Conservation (phyloP, 148 eudicot species). For the Fagopyrum homotropicum region DNA sequence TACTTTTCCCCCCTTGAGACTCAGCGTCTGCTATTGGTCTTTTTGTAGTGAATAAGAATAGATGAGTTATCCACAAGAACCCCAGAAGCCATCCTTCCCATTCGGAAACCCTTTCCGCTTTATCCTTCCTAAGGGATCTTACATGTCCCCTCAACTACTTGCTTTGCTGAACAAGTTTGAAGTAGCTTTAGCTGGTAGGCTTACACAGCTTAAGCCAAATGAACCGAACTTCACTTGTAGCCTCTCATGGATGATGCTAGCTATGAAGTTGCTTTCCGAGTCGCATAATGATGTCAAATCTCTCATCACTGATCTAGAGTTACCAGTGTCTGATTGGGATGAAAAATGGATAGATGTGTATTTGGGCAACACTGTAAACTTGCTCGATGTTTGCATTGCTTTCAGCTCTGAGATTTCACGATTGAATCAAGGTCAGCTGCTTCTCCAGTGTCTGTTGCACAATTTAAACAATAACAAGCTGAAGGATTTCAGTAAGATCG, state of each 20-base stretch:
- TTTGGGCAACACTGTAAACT: constrained; percentile 45
- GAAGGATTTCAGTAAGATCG: constrained; percentile 23
- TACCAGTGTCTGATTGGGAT: constrained; percentile 81
- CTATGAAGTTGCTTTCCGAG: constrained; percentile 52
- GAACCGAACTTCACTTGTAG: constrained; percentile 45
- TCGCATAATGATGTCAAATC: constrained; percentile 64
- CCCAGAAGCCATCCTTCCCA: constrained; percentile 33
- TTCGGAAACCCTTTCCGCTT: constrained; percentile 48
- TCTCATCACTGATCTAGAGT: constrained; percentile 64
- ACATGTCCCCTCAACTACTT: constrained; percentile 36
- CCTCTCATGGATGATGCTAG: constrained; percentile 73
- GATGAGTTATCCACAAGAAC: constrained; percentile 56
- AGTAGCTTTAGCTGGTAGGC: constrained; percentile 30
- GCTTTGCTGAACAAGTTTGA: constrained; percentile 42
- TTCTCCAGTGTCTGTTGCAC: constrained; percentile 35
- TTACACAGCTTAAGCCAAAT: constrained; percentile 29
- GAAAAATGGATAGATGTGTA: constrained; percentile 85
- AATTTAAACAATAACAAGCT: constrained; percentile 21
- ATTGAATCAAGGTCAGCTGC: constrained; percentile 45
- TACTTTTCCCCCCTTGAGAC: background rate
- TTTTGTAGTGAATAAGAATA: constrained; percentile 20
- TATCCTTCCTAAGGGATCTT: constrained; percentile 39
- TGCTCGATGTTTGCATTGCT: constrained; percentile 52
- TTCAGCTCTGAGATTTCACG: constrained; percentile 50
- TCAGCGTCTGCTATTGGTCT: background rate